Evolutionary conservation across 1,284 basidiomycete genomes (phyloP).

Genomic region (Mrakiaceae sp.): DNA sequence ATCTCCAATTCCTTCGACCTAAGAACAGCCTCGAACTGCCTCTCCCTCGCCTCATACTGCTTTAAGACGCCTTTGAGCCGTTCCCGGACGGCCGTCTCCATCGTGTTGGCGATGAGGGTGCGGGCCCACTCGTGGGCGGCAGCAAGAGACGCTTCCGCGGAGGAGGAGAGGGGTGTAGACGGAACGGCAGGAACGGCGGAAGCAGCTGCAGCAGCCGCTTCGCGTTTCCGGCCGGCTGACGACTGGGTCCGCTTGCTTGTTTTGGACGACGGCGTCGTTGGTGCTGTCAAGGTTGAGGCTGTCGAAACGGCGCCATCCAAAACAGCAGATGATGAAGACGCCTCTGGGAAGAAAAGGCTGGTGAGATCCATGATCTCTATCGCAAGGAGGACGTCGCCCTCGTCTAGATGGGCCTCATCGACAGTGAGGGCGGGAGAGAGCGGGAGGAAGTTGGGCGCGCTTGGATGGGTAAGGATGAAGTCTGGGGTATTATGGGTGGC

Average conservation of each 20-base stretch:
- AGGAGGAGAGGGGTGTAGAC: too few relatives aligned
- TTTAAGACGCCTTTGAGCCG: constrained; percentile 67
- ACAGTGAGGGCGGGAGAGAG: constrained; percentile 63
- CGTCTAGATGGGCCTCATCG: constrained; percentile 71
- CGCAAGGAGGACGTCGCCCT: constrained; percentile 69
- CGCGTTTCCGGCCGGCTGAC: too few relatives aligned
- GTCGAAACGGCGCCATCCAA: background rate
- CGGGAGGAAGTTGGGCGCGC: constrained; percentile 7
- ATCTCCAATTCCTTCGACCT: constrained; percentile 78
- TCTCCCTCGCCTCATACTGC: constrained; percentile 72
- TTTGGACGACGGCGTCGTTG: background rate
- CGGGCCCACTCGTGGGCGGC: too few relatives aligned
- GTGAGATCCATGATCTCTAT: constrained; percentile 77
- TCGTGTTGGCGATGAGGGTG: too few relatives aligned
- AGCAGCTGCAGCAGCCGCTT: too few relatives aligned
- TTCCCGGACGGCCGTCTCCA: constrained; percentile 44
- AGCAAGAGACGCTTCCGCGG: too few relatives aligned
- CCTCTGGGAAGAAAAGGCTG: background rate
- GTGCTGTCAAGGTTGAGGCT: background rate
- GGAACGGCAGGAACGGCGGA: too few relatives aligned
- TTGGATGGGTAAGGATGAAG: constrained; percentile 2
- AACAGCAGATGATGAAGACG: background rate
- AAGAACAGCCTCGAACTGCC: constrained; percentile 74
- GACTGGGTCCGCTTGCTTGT: too few relatives aligned
- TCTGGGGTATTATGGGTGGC: background rate